Evolutionary conservation across 2,329 filamentous ascomycete species (phyloP).

Genomic region (Xylariaceae sp.): DNA sequence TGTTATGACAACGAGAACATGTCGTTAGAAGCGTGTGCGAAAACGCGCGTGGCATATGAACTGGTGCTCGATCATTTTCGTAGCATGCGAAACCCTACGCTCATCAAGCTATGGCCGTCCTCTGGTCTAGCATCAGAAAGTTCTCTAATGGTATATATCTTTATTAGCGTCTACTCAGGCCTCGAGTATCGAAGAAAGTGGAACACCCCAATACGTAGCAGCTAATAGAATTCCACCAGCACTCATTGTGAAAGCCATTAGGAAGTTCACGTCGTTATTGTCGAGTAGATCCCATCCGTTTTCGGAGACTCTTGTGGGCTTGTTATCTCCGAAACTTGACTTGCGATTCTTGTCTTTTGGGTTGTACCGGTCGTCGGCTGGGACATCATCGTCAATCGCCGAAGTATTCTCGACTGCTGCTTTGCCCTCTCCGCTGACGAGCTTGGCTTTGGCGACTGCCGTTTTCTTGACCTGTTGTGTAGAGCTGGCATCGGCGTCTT

Average conservation of each 20-base stretch:
- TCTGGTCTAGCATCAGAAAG: too few species aligned
- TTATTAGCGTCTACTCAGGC: slow-evolving; percentile 5
- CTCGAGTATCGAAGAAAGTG: slow-evolving; percentile 42
- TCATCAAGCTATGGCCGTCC: too few species aligned
- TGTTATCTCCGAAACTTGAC: slow-evolving; percentile 50
- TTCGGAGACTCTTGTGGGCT: slow-evolving; percentile 61
- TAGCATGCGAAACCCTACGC: too few species aligned
- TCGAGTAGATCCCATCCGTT: slow-evolving; percentile 72
- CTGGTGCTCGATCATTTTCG: too few species aligned
- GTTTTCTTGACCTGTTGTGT: slow-evolving; percentile 31
- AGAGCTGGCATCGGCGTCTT: slow-evolving; percentile 23
- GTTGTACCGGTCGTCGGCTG: slow-evolving; percentile 44
- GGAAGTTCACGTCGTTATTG: slow-evolving; percentile 92
- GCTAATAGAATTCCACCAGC: slow-evolving; percentile 67
- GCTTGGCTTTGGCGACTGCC: slow-evolving; percentile 37
- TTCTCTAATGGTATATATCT: too few species aligned
- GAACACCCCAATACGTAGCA: slow-evolving; percentile 57
- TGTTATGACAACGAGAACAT: too few species aligned
- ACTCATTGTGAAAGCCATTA: slow-evolving; percentile 85
- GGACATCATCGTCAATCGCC: slow-evolving; percentile 33
- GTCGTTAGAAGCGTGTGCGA: too few species aligned
- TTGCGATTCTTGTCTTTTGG: slow-evolving; percentile 46
- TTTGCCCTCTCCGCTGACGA: slow-evolving; percentile 42
- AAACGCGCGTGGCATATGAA: too few species aligned
- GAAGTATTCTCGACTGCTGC: slow-evolving; percentile 37